Conservation (phyloP, 192 early-diverging fungal species). For the Coemansia guatemalensis region DNA sequence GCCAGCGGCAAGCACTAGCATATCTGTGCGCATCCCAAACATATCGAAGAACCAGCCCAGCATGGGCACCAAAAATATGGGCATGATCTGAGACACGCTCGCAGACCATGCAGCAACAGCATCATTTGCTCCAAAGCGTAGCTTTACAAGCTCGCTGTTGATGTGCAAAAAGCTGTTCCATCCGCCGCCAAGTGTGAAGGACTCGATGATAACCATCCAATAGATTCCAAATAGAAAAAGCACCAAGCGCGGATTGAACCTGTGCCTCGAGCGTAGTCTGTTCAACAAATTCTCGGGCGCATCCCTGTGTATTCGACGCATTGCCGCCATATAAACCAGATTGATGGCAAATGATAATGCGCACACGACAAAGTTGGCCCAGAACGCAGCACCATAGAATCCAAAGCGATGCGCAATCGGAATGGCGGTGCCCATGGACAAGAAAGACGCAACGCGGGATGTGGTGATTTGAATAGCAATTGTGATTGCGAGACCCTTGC, state of each 20-base stretch:
- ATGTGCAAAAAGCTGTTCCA: slow-evolving; percentile 71
- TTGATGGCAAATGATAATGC: slow-evolving; percentile 68
- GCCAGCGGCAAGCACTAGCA: slow-evolving; percentile 37
- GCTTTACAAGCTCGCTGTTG: slow-evolving; percentile 71
- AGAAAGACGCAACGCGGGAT: slow-evolving; percentile 69
- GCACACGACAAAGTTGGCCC: slow-evolving; percentile 67
- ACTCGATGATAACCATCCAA: slow-evolving; percentile 62
- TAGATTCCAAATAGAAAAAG: slow-evolving; percentile 60
- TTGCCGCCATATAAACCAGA: slow-evolving; percentile 62
- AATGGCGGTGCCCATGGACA: slow-evolving; percentile 66
- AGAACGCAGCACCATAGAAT: slow-evolving; percentile 49
- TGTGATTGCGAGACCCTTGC: slow-evolving; percentile 64
- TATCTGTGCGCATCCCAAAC: slow-evolving; percentile 60
- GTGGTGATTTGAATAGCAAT: slow-evolving; percentile 69
- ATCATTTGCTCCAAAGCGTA: slow-evolving; percentile 65
- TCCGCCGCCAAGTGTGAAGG: slow-evolving; percentile 60
- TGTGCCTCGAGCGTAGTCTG: slow-evolving; percentile 55
- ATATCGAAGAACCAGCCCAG: slow-evolving; percentile 70
- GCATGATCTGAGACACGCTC: slow-evolving; percentile 66
- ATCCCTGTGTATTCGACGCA: slow-evolving; percentile 43
- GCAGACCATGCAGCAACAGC: slow-evolving; percentile 63
- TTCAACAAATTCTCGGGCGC: slow-evolving; percentile 20
- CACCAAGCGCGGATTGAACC: slow-evolving; percentile 57
- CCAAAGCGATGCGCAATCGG: slow-evolving; percentile 56
- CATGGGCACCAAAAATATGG: slow-evolving; percentile 68